Evolutionary conservation across 148 eudicot species (phyloP).

Genomic region (Rhododendron ferrugineum): DNA sequence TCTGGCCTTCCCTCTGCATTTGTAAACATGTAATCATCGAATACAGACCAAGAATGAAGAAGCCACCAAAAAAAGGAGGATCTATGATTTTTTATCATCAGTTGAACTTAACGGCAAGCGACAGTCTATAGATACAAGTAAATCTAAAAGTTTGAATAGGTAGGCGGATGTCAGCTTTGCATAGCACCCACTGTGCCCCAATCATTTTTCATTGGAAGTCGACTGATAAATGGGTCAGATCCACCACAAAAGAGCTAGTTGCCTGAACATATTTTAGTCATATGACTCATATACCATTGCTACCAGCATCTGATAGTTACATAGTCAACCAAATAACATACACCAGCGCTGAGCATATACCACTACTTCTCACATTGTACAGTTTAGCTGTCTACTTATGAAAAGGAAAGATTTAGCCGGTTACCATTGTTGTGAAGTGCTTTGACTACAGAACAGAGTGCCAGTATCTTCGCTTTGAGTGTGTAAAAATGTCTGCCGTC

Average conservation of each 20-base stretch:
- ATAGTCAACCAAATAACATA: not conserved
- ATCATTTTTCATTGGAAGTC: not conserved
- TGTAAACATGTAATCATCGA: not conserved
- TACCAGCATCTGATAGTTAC: not conserved
- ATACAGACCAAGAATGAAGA: not conserved
- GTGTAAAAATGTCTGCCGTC: not conserved
- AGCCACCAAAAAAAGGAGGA: not conserved
- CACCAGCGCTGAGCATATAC: not conserved
- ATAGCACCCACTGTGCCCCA: not conserved
- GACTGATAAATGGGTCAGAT: not conserved
- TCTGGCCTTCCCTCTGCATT: slow-evolving; percentile 96
- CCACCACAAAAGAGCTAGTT: not conserved
- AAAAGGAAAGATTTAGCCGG: not conserved
- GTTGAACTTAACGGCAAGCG: not conserved
- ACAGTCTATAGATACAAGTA: not conserved
- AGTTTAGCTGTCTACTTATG: not conserved
- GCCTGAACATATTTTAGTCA: not conserved
- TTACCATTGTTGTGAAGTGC: not conserved
- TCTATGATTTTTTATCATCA: not conserved
- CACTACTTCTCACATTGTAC: not conserved
- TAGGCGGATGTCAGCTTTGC: not conserved
- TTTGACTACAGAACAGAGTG: not conserved
- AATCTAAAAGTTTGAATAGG: not conserved
- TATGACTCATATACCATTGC: not conserved
- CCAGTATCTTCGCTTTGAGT: not conserved